These are phyloP conservation scores for Cornus kousa DNA, from an alignment of 148 eudicot genomes.

Conservation along the genomic window DNA sequence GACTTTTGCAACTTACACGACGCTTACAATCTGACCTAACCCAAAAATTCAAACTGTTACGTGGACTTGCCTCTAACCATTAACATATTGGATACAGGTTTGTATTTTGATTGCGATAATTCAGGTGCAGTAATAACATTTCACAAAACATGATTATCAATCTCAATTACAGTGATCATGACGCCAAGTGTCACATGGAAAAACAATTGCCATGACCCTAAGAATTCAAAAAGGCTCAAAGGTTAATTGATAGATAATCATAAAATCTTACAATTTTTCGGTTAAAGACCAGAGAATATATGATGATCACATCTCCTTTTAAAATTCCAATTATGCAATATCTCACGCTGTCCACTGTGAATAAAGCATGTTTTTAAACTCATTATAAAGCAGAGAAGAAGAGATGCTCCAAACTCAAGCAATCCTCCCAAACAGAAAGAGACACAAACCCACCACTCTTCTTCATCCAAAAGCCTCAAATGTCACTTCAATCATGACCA, in stretches of 20 bases:
- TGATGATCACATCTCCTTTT: slow-evolving; percentile 7
- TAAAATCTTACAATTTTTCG: neutral
- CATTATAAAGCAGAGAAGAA: slow-evolving; percentile 22
- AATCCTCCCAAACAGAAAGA: slow-evolving; percentile 26
- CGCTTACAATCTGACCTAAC: too few species aligned
- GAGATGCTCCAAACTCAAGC: slow-evolving; percentile 30
- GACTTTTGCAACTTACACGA: too few species aligned
- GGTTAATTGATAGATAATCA: neutral
- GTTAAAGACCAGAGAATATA: neutral
- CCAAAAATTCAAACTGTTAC: too few species aligned
- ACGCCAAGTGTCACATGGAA: neutral
- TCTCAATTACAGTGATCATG: slow-evolving; percentile 6
- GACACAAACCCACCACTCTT: slow-evolving; percentile 6
- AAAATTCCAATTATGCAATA: slow-evolving; percentile 19
- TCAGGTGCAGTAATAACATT: neutral
- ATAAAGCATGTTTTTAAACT: slow-evolving; percentile 23
- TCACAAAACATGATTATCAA: slow-evolving; percentile 24
- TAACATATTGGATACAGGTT: neutral
- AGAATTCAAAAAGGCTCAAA: neutral
- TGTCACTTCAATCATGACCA: neutral
- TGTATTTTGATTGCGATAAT: neutral
- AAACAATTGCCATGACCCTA: neutral
- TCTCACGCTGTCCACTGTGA: slow-evolving; percentile 25
- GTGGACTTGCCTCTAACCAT: too few species aligned
- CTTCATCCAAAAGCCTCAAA: slow-evolving; percentile 1